These are phyloP conservation scores for Picea mariana DNA, from an alignment of 83 land plant species.

Conservation along the genomic window DNA sequence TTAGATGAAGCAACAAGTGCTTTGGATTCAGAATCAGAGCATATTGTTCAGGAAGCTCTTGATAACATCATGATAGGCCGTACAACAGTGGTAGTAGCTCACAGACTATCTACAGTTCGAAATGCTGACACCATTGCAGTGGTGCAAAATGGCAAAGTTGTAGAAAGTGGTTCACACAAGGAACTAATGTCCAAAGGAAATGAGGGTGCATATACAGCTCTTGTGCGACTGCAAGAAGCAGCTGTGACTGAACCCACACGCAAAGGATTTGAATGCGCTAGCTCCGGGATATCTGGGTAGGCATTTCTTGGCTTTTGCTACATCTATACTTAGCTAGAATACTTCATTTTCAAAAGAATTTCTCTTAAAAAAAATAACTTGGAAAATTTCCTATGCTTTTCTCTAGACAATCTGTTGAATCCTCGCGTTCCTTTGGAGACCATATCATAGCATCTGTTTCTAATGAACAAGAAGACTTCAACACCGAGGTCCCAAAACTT, in stretches of 20 bases:
- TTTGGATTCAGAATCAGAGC: slow-evolving; percentile 66
- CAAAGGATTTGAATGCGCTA: not conserved
- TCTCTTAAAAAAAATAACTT: not conserved
- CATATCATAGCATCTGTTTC: slow-evolving; percentile 8
- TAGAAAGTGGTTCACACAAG: slow-evolving; percentile 53
- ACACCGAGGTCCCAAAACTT: not conserved
- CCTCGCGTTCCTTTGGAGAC: not conserved
- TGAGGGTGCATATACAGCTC: not conserved
- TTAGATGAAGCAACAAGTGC: slow-evolving; percentile 89
- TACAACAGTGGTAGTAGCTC: slow-evolving; percentile 60
- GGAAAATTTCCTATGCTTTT: not conserved
- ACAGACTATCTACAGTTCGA: slow-evolving; percentile 52
- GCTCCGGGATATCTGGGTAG: not conserved
- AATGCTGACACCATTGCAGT: slow-evolving; percentile 51
- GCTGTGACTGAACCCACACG: not conserved
- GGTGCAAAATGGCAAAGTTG: slow-evolving; percentile 50
- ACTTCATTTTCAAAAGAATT: not conserved
- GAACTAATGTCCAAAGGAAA: slow-evolving; percentile 37
- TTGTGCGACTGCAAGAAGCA: slow-evolving; percentile 37
- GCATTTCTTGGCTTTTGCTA: slow-evolving; percentile 3
- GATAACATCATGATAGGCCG: slow-evolving; percentile 39
- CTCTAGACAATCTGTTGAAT: slow-evolving; percentile 12
- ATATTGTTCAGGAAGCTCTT: slow-evolving; percentile 43
- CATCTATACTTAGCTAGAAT: not conserved
- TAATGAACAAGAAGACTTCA: slow-evolving; percentile 9